Evolutionary conservation across 2,329 filamentous ascomycete species (phyloP).

Genomic region (Purpureocillium takamizusanense): DNA sequence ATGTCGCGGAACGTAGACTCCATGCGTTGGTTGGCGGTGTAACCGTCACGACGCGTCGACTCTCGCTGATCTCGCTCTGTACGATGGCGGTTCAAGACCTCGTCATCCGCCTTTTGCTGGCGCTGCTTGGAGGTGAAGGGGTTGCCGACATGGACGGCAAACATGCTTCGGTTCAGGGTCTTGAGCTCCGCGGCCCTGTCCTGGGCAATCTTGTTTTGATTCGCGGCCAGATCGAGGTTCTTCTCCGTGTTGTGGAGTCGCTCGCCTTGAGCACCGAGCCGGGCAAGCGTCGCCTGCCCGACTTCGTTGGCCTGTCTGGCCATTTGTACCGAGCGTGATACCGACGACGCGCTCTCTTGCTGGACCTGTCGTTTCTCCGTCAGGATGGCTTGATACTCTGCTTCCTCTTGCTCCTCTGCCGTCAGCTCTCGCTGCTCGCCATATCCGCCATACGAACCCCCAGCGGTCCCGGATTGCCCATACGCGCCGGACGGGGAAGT

Average conservation of each 20-base stretch:
- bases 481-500: conserved; percentile 11
- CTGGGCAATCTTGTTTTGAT: conserved; percentile 66
- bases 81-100: conserved; percentile 60
- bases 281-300: conserved; percentile 61
- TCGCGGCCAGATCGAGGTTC: conserved; percentile 72
- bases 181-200: conserved; percentile 78
- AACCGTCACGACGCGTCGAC: conserved; percentile 44
- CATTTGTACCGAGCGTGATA: conserved; percentile 30
- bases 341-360: conserved; percentile 52
- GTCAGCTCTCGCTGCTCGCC: conserved; percentile 70
- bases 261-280: conserved; percentile 71
- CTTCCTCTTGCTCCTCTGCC: conserved; percentile 66
- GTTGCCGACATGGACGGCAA: conserved; percentile 70
- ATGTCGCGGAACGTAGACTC: conserved; percentile 39
- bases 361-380: conserved; percentile 57
- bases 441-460: conserved; percentile 39
- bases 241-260: conserved; percentile 73
- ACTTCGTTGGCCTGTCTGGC: conserved; percentile 39
- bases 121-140: conserved; percentile 66
- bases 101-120: conserved; percentile 54
- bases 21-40: conserved; percentile 42
- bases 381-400: conserved; percentile 57
- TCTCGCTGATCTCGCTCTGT: conserved; percentile 58
- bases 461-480: conserved; percentile 14
- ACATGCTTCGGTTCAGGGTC: conserved; percentile 83